Evolutionary conservation across 1,284 basidiomycete genomes (phyloP), one percentile per base, ranked within the genome.

Genomic region (Ceratorhiza oryzae-sativae): DNA sequence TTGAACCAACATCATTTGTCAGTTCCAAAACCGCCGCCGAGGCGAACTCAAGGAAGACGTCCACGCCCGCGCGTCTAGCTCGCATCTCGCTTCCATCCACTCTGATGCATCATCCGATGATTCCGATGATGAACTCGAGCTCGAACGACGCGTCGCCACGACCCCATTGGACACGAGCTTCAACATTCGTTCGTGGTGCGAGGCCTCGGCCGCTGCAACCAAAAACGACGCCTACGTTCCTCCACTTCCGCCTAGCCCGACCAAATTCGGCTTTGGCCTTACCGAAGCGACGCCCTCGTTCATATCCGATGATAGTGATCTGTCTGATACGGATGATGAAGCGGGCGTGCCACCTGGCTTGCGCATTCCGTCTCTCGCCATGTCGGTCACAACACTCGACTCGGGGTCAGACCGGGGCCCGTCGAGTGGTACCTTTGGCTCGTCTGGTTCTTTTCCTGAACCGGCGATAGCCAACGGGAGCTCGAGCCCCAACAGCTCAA

Each of bases 121-220:
- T 13, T 70, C 67, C 6, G 67, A 70, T 1, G 67, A 70, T 27
- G 51, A 55, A 10, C 36, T 56, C 23, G 41, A 58, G 34, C 67
- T 70, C 27, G 67, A 70, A 42, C 53, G 55, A 27, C 41, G 55
- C 15, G 41, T 70, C 15, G 25, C 53, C n/a, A 36, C 32, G 27
- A 49, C 45, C n/a, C 67, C 55, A 25, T 42, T 55, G 32, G 67
- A 70, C 45, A 59, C 67, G 1, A 70, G 53, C 9, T 70, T 70
- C 20, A 70, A 70, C 45, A 70, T 70, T 41, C 67, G 55, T 30
- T 59, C 67, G 27, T 70, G 67, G 67, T 56, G 67, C 23, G 36
- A 56, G 12, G 67, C 67, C 6, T 70, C 67, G 13, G 67, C 67
- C 12, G 53, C 55, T n/a, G 67, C 67, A 0, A 46, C 67, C 53